Base-by-base conservation (phyloP, 139 green algal species). In the Chlorella ohadii region DNA sequence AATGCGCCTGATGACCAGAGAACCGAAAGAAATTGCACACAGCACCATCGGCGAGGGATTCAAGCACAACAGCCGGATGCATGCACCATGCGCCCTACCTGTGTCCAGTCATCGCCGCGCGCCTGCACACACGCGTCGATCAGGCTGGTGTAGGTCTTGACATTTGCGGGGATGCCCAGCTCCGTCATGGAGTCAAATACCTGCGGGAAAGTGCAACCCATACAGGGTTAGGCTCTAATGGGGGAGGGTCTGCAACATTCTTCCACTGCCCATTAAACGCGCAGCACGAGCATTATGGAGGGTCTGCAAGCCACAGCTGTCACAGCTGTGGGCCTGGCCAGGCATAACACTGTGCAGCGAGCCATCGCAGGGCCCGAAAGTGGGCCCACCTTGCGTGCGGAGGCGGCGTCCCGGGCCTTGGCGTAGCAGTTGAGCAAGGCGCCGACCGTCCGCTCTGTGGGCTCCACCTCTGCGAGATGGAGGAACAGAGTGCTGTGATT, bases 101-200 rank as follows among this genome's bases (percentile, higher is more conserved):
- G 4, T 6, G 39, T 74, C 61, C 70, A 77, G 27, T 83, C 57
- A 65, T 17, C 51, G 39, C 31, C 78, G 84, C 65, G 74, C 80
- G 84, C 81, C 67, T 90, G 91, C 38, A 92, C 79, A 36, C 87
- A 90, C 20, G 93, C 91, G 76, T 94, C 77, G 27, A 95, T 93
- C 34, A 92, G 78, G 15, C 82, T 82, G 31, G 93, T 96, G 87
- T 93, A 96, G 25, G 85, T 77, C 57, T 90, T 39, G 23, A 72
- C 36, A 63, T 72, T 82, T 59, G 76, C 20, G 1, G 15, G 23
- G 25, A 82, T 72, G 56, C 76, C 76, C 76, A 82, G 78, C 2
- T 28, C 28, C 1, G 16, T 25, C 78, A 82, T 72, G 27, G n/a
- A 44, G 5, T 72, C 57, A 41, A 82, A 82, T 36, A 82, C 76